phyloP scores from a whole-genome alignment of 2,329 filamentous ascomycete species.

The Exophiala lecanii-corni region DNA sequence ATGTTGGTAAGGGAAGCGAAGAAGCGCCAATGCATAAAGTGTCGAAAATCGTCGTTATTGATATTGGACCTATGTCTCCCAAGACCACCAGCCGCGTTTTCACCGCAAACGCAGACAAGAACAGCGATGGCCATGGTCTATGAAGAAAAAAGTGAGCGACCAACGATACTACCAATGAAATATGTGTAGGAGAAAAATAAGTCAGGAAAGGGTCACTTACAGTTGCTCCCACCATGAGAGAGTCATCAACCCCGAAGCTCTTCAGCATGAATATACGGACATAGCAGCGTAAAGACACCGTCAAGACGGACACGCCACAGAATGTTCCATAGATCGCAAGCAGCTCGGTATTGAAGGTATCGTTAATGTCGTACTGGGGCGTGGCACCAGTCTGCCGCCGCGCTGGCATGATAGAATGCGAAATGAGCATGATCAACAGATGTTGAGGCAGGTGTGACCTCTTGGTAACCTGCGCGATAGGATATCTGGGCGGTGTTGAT shows the following conservation, averaged over 20 bases:
- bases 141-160: no score
- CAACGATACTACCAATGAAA: no score
- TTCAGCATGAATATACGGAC: conserved; percentile 46
- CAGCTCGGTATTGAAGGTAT: no score
- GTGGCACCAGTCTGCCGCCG: conserved; percentile 24
- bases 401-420: conserved; percentile 6
- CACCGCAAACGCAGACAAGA: conserved; percentile 39
- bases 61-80: conserved; percentile 44
- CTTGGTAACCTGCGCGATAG: no score
- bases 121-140: conserved; percentile 29
- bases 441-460: no score
- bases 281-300: conserved; percentile 42
- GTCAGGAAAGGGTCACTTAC: conserved; percentile 34
- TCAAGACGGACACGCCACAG: conserved; percentile 35
- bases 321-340: conserved; percentile 39
- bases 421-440: conserved; percentile 12
- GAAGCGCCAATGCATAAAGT: conserved; percentile 41
- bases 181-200: no score
- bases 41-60: conserved; percentile 29
- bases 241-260: conserved; percentile 48
- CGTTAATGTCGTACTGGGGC: conserved; percentile 31
- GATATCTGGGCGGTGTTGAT: no score
- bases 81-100: conserved; percentile 34
- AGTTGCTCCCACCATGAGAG: conserved; percentile 40
- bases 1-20: conserved; percentile 46